phyloP scores from a whole-genome alignment of 495 filamentous ascomycete species.

The Podospora didyma region DNA sequence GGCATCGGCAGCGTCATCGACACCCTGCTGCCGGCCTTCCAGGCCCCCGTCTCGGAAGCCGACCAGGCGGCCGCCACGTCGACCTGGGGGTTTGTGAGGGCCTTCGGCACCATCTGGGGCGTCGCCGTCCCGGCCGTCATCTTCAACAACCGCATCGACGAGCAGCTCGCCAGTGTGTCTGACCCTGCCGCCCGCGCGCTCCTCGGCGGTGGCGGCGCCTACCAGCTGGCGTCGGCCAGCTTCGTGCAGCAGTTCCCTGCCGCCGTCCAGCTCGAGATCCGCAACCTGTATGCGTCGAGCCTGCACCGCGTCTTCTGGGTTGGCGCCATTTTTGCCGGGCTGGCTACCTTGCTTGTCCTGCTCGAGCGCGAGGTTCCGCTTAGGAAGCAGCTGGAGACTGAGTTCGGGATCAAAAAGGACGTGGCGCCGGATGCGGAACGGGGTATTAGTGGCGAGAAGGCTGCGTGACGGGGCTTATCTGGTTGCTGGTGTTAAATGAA shows the following conservation, averaged over 20 bases:
- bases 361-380: slow-evolving; percentile 25
- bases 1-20: slow-evolving; percentile 30
- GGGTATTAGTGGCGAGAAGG: too few species aligned
- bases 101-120: slow-evolving; percentile 48
- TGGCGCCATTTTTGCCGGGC: slow-evolving; percentile 18
- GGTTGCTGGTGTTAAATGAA: too few species aligned
- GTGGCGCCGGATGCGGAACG: neutral
- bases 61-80: slow-evolving; percentile 38
- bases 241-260: slow-evolving; percentile 21
- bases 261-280: slow-evolving; percentile 16
- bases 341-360: slow-evolving; percentile 20
- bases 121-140: slow-evolving; percentile 43
- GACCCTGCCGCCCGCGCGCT: slow-evolving; percentile 15
- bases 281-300: slow-evolving; percentile 15
- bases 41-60: slow-evolving; percentile 30
- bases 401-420: slow-evolving; percentile 27
- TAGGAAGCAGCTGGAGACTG: slow-evolving; percentile 24
- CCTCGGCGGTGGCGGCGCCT: slow-evolving; percentile 20
- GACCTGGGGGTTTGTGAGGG: slow-evolving; percentile 41
- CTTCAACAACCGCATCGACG: slow-evolving; percentile 41
- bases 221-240: slow-evolving; percentile 21
- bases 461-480: too few species aligned
- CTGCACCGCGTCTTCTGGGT: slow-evolving; percentile 24
- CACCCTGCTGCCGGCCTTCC: slow-evolving; percentile 34
- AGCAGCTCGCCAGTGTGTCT: slow-evolving; percentile 10